Base-by-base conservation (phyloP, 352 stramenopile genomes). In the Pythium brachiatum region DNA sequence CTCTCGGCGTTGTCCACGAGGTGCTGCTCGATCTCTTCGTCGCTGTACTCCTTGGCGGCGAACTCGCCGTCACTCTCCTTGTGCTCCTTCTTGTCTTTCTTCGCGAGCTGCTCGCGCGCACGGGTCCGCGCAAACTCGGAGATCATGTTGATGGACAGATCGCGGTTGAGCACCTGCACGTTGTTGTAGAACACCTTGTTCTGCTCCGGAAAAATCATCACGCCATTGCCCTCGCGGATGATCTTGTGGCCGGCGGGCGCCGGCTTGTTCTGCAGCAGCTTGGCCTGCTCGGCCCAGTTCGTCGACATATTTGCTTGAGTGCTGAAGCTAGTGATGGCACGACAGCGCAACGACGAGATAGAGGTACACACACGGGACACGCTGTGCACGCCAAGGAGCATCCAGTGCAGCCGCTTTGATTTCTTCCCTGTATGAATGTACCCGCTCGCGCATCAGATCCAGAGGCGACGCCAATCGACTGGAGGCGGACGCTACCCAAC, bases 131-230 rank as follows among this genome's bases (percentile, higher is more conserved):
- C 94, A 77, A 98, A 99, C 60, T 99, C 83, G 39, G 92, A 95
- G 73, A 99, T 98, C 74, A 99, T 97, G 20, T 98, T 73, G 66
- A 99, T 98, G 12, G 86, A 98, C 43, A 99, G 77, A 79, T 99
- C 98, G 51, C 98, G 94, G 82, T 99, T 99, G 61, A 99, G 95
- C 53, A 99, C 96, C 78, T 96, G 88, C 47, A 96, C 90, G 62
- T 93, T 91, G 75, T 97, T 97, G 76, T 97, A 97, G 63, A 97
- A 97, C 25, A 97, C 90, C 62, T 95, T 88, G 72, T 95, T 96
- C 61, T 90, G 77, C 68, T 92, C 81, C 6, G 85, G 83, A 68
- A 96, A 97, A 69, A 96, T 84, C 76, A 97, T 96, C 53, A 95
- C 92, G 60, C 86, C 89, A 65, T 91, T 82, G 60, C 92, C 92